phyloP scores from a whole-genome alignment of 768 basidiomycete genomes.

The Rhizopogon sp. region DNA sequence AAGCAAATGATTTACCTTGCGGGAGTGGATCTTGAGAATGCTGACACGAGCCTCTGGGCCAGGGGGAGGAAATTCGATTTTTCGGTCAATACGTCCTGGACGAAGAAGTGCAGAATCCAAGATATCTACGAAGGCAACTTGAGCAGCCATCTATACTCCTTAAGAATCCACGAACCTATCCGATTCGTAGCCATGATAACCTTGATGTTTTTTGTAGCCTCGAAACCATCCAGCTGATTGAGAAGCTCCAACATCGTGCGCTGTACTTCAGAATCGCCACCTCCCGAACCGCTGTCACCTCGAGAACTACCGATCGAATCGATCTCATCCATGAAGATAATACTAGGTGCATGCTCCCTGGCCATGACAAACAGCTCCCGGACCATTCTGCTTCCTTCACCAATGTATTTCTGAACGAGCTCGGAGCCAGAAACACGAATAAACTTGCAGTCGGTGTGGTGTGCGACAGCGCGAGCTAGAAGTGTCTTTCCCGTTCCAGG shows the following conservation, averaged over 20 bases:
- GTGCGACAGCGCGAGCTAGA: conserved; percentile 91
- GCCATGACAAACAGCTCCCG: conserved; percentile 99
- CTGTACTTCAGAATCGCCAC: conserved; percentile 87
- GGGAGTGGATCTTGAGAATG: conserved; percentile 95
- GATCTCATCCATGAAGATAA: conserved; percentile 99
- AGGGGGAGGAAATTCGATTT: conserved; percentile 98
- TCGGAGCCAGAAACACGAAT: conserved; percentile 94
- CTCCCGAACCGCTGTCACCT: conserved; percentile 73
- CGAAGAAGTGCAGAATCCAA: conserved; percentile 90
- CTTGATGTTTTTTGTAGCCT: conserved; percentile 79
- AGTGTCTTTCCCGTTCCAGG: conserved; percentile 97
- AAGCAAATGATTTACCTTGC: conserved; percentile 55
- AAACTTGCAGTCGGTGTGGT: conserved; percentile 97
- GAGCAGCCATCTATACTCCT: background rate
- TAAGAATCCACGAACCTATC: conserved; percentile 50
- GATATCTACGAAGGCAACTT: conserved; percentile 56
- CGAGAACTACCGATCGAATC: conserved; percentile 94
- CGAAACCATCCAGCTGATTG: conserved; percentile 88
- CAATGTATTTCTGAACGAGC: conserved; percentile 97
- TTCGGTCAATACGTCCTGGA: conserved; percentile 92
- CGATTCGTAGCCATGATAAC: conserved; percentile 98
- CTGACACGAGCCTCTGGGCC: conserved; percentile 95
- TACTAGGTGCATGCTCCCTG: conserved; percentile 92
- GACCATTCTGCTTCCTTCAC: conserved; percentile 95
- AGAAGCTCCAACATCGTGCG: conserved; percentile 86